Percentiles rank a stretch among this genome's conserved stretches.
Conservation (phyloP, 2,329 filamentous ascomycete genomes). For the Rhynchosporium agropyri region DNA sequence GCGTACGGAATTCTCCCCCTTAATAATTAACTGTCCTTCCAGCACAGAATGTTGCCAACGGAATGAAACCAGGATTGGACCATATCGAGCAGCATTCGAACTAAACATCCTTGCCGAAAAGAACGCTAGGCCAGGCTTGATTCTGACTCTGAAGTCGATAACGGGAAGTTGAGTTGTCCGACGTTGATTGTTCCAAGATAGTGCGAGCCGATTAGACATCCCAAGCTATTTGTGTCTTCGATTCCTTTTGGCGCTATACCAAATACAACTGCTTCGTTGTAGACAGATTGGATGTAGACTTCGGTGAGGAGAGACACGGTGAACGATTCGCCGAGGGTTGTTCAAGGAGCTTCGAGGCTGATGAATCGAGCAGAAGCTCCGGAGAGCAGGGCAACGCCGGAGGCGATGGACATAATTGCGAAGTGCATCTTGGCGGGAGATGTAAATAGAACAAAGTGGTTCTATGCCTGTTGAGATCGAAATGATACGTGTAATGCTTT, state of each 20-base stretch:
- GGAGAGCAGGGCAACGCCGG: conserved; percentile 21
- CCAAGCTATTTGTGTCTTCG: conserved; percentile 23
- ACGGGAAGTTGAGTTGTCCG: conserved; percentile 17
- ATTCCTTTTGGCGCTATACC: conserved; percentile 30
- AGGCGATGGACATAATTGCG: conserved; percentile 5
- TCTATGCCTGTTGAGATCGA: background rate
- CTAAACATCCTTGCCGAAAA: conserved; percentile 22
- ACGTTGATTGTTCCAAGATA: conserved; percentile 31
- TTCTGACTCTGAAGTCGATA: conserved; percentile 7
- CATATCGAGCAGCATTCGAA: conserved; percentile 14
- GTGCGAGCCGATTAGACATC: conserved; percentile 25
- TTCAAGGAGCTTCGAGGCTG: conserved; percentile 32
- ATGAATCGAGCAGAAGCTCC: conserved; percentile 32
- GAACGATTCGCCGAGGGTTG: conserved; percentile 32
- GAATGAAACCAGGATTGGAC: conserved; percentile 3
- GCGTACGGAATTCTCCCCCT: no score
- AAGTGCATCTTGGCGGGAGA: conserved; percentile 18
- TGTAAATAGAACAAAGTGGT: background rate
- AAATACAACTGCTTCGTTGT: conserved; percentile 30
- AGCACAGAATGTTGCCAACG: no score
- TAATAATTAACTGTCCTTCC: no score
- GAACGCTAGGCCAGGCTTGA: background rate
- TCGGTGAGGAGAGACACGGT: conserved; percentile 31
- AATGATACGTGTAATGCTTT: no score
- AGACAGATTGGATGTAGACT: conserved; percentile 30